phyloP scores from a whole-genome alignment of 495 filamentous ascomycete genomes.

The Penicillium flavigenum region DNA sequence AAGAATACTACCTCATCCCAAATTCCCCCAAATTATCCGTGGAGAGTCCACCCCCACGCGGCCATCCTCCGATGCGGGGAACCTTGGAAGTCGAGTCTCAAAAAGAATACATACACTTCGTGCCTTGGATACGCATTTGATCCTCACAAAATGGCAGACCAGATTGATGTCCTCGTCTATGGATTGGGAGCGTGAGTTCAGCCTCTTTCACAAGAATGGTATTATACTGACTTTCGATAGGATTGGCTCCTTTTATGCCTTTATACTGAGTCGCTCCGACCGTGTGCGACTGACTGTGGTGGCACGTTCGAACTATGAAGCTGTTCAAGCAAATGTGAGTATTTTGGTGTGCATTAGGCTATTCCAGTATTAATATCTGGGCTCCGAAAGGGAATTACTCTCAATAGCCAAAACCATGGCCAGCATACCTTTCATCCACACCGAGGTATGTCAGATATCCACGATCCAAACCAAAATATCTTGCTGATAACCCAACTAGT shows the following conservation, averaged over 20 bases:
- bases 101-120: background rate
- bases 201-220: too few species aligned
- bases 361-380: background rate
- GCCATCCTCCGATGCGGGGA: conserved; percentile 18
- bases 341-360: background rate
- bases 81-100: background rate
- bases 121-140: background rate
- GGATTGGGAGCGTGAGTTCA: conserved; percentile 39
- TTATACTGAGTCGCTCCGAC: conserved; percentile 42
- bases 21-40: background rate
- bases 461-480: background rate
- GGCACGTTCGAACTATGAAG: conserved; percentile 54
- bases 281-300: conserved; percentile 49
- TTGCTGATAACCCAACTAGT: conserved; percentile 28
- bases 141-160: conserved; percentile 23
- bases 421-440: conserved; percentile 42
- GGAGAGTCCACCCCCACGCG: conserved; percentile 1
- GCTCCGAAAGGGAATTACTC: conserved; percentile 38
- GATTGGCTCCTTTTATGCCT: conserved; percentile 50
- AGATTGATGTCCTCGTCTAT: conserved; percentile 40
- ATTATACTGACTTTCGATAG: conserved; percentile 17
- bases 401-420: conserved; percentile 50
- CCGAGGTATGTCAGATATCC: conserved; percentile 26
- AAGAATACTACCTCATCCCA: background rate
- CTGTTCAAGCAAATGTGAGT: conserved; percentile 41